Base-by-base conservation (phyloP, 805 yeast genomes). In the Wickerhamiella cacticola region DNA sequence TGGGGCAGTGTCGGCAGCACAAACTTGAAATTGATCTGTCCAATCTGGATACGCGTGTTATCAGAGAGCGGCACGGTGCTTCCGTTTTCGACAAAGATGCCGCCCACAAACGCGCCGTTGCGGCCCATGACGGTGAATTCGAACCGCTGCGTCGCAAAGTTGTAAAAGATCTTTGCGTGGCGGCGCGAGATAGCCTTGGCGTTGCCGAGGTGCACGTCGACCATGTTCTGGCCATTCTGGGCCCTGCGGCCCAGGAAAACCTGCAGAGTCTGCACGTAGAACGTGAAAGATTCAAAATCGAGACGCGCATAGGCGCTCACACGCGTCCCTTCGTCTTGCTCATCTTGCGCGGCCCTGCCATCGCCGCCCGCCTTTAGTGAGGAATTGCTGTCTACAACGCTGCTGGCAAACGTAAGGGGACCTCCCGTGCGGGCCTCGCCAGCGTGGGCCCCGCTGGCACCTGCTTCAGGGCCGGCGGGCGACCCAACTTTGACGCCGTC, bases 101-200 rank as follows among this genome's bases (percentile, higher is more conserved):
- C 95, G 63, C 89, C 92, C 3, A 92, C 95, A 69, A 92, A 92
- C 2, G 96, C 96, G 33, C 98, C 98, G 63, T 92, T 92, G 56
- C 95, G 74, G 16, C 98, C 98, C 56, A 88, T 70, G 1, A 92
- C 87, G 7, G 94, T 80, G 40, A 92, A 68, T 64, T 92, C 98
- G 60, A 92, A 92, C 54, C 95, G 68, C 61, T 89, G 97, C 3
- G 94, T 87, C 3, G 96, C 97, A 65, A 92, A 92, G 62, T 92
- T 92, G 68, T 89, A 92, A 62, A 88, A 89, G 13, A 92, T 89
- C 64, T 85, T 88, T 3, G 97, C 98, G 64, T 92, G 98, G 50
- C 86, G 72, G 60, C 98, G 69, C 5, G 96, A 86, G 15, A 92
- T 86, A 8, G 96, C 94, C 67, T 92, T 92, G 36, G 88, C 83